Evolutionary conservation across 177 flowering plant species (phyloP).

Genomic region (Vitis hybrid): DNA sequence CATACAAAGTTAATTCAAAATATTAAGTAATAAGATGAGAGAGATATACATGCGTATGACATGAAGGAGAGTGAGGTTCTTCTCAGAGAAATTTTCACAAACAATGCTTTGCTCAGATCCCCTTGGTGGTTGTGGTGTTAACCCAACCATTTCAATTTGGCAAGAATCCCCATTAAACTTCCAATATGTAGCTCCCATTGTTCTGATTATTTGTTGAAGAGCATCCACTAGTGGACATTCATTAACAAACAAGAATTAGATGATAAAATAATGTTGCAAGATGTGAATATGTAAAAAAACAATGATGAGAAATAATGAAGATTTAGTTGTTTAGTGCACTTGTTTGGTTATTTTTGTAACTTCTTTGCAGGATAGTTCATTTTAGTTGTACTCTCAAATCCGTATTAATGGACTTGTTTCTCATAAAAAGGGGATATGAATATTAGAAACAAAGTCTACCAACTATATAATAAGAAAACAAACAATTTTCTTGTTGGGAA

Average conservation of each 20-base stretch:
- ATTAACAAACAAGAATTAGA: constrained; percentile 2
- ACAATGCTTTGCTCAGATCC: constrained; percentile 22
- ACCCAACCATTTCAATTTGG: constrained; percentile 28
- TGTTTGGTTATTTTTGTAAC: too few species aligned
- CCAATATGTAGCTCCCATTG: constrained; percentile 49
- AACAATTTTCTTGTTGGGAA: too few species aligned
- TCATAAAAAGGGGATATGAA: too few species aligned
- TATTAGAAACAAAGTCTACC: too few species aligned
- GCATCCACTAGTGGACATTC: constrained; percentile 34
- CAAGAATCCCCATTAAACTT: constrained; percentile 40
- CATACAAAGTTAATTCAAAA: background rate
- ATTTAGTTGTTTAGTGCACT: too few species aligned
- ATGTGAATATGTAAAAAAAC: background rate
- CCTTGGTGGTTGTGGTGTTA: constrained; percentile 22
- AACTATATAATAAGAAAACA: too few species aligned
- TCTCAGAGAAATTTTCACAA: constrained; percentile 29
- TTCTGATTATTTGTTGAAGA: constrained; percentile 28
- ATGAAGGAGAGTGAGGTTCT: constrained; percentile 25
- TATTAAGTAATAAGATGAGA: background rate
- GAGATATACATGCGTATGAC: constrained; percentile 33
- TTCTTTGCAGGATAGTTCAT: too few species aligned
- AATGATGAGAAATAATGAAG: too few species aligned
- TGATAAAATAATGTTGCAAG: background rate
- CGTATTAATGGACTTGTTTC: too few species aligned
- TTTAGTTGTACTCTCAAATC: too few species aligned